Percentiles rank a stretch among this genome's conserved stretches.
Conservation (phyloP, 257 asterid genomes). For the Scutellaria galericulata region DNA sequence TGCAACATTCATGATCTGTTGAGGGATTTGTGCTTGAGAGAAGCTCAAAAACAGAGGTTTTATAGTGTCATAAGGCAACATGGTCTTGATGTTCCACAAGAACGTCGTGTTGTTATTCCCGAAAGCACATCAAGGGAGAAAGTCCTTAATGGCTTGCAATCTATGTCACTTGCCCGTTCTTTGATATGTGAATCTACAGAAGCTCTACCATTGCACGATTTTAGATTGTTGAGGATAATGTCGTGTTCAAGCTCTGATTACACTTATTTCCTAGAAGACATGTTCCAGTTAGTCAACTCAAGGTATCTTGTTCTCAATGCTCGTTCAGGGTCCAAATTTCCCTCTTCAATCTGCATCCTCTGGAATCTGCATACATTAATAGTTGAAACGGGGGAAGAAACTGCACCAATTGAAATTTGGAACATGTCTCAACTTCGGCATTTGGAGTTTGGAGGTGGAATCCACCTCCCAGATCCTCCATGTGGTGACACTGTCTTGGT, state of each 20-base stretch:
- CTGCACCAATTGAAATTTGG: constrained; percentile 10
- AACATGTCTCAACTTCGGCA: constrained; percentile 18
- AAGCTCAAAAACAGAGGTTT: constrained; percentile 11
- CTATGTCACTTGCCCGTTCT: constrained; percentile 18
- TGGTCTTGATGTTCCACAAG: background rate
- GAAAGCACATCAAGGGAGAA: background rate
- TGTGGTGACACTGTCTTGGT: background rate
- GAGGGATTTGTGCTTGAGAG: constrained; percentile 22
- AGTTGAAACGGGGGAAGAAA: background rate
- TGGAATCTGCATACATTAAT: constrained; percentile 25
- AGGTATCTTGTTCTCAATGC: background rate
- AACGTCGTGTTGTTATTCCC: constrained; percentile 17
- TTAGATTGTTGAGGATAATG: constrained; percentile 20
- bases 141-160: background rate
- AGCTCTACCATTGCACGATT: background rate
- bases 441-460: background rate
- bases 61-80: background rate
- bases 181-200: background rate
- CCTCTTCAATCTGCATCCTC: background rate
- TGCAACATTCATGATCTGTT: constrained; percentile 20
- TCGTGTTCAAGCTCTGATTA: background rate
- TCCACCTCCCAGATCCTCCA: background rate
- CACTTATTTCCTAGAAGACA: background rate
- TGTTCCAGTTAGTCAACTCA: constrained; percentile 10
- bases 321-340: background rate